These are phyloP conservation scores for Mycena venus DNA, from an alignment of 768 basidiomycete genomes.

Conservation along the genomic window DNA sequence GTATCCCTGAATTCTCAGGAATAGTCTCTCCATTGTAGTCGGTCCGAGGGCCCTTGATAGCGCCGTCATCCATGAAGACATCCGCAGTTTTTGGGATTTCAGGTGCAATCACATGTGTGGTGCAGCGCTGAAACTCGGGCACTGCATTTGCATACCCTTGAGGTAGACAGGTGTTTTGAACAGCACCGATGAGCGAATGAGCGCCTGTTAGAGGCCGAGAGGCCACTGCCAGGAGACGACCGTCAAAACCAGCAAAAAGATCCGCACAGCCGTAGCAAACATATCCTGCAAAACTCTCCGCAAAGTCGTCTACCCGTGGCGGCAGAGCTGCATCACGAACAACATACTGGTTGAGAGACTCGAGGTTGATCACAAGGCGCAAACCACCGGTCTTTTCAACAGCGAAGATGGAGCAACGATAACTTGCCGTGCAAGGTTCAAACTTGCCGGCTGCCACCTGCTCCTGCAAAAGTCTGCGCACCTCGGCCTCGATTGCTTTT, in stretches of 20 bases:
- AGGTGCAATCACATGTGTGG: slow-evolving; percentile 25
- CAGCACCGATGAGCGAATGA: not conserved
- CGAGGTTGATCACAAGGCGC: slow-evolving; percentile 45
- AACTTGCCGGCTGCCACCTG: slow-evolving; percentile 37
- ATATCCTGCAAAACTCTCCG: slow-evolving; percentile 38
- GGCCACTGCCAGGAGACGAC: not conserved
- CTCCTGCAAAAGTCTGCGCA: slow-evolving; percentile 36
- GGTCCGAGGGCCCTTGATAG: slow-evolving; percentile 31
- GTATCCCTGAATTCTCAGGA: not conserved
- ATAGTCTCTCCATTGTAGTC: slow-evolving; percentile 26
- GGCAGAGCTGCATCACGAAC: slow-evolving; percentile 41
- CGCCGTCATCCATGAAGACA: slow-evolving; percentile 37
- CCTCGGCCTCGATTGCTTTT: slow-evolving; percentile 36
- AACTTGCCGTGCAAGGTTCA: slow-evolving; percentile 38
- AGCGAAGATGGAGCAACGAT: slow-evolving; percentile 37
- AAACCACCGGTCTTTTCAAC: slow-evolving; percentile 44
- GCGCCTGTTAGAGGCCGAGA: not conserved
- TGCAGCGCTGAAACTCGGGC: slow-evolving; percentile 46
- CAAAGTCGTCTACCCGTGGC: slow-evolving; percentile 42
- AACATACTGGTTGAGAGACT: slow-evolving; percentile 48
- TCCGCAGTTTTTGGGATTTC: slow-evolving; percentile 28
- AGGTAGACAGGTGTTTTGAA: not conserved
- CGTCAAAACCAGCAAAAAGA: slow-evolving; percentile 49
- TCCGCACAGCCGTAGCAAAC: slow-evolving; percentile 41
- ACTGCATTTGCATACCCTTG: not conserved